Percentiles rank a stretch among this genome's conserved stretches.
These are phyloP conservation scores for Candida dubliniensis DNA, from an alignment of 1,139 yeast genomes.

Conservation along the genomic window DNA sequence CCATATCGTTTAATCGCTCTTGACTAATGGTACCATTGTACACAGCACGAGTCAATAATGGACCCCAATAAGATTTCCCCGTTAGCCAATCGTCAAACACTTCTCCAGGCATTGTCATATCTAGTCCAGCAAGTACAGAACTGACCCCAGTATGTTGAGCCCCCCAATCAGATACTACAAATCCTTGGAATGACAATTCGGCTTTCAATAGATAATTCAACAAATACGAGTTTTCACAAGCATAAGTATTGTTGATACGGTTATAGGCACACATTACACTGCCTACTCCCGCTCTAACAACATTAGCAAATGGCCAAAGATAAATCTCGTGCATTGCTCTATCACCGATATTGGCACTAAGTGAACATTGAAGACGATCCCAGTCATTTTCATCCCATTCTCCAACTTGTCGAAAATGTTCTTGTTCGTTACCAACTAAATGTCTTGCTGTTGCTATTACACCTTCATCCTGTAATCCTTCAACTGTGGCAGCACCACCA, in stretches of 20 bases:
- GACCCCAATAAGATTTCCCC: conserved; percentile 61
- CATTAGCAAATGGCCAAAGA: conserved; percentile 69
- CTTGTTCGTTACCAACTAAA: conserved; percentile 64
- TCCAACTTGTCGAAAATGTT: conserved; percentile 58
- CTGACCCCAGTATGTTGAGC: conserved; percentile 61
- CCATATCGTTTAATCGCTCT: conserved; percentile 63
- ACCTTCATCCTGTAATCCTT: conserved; percentile 60
- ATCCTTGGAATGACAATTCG: conserved; percentile 68
- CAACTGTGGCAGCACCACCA: conserved; percentile 52
- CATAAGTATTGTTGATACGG: conserved; percentile 56
- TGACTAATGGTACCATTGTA: conserved; percentile 58
- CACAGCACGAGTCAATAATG: conserved; percentile 53
- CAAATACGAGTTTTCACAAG: conserved; percentile 61
- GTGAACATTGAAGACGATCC: conserved; percentile 38
- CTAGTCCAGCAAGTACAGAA: conserved; percentile 60
- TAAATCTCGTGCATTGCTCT: conserved; percentile 63
- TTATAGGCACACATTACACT: conserved; percentile 65
- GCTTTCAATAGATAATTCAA: conserved; percentile 57
- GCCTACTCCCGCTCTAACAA: conserved; percentile 60
- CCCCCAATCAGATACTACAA: conserved; percentile 67
- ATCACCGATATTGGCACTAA: conserved; percentile 58
- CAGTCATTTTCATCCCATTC: conserved; percentile 53
- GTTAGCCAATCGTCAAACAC: conserved; percentile 52
- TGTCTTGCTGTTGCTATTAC: conserved; percentile 58
- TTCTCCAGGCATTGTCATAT: conserved; percentile 71